Evolutionary conservation across 1,139 yeast genomes (phyloP), one percentile per base, ranked within the genome.

Genomic region (Geotrichum citri-aurantii): DNA sequence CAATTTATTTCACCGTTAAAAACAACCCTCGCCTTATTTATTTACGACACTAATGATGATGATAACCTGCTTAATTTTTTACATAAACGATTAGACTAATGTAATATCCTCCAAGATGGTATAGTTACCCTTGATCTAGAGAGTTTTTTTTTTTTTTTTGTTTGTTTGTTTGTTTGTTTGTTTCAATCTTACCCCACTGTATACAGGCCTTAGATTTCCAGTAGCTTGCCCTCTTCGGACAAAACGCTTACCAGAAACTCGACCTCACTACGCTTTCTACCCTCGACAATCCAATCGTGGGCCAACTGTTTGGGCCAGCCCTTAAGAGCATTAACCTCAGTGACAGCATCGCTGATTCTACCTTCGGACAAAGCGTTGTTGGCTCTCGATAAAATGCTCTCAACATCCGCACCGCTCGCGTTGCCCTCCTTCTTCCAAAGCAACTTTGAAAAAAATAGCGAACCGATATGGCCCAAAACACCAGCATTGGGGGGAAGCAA

Each of bases 401-500:
- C 98, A 62, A 92, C 83, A 69, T 93, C 97, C 5, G 47, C 54
- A 56, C 96, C 96, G 55, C 82, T 79, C 59, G 91, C 87, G 65
- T 75, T 73, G 52, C 91, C 92, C 52, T 75, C 71, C 71, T 85
- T 86, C 54, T 80, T 72, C 67, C 90, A 79, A 68, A 93, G 79
- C 61, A 92, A 80, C 68, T 82, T 82, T 54, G 96, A 87, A 70
- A 92, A 88, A 10, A 90, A 60, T 63, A 81, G 76, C 14, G 98
- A 92, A 10, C 95, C 81, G 56, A 91, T 73, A 73, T 93, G 97
- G 50, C 97, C 98, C 67, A 93, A 81, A 61, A 93, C 81, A 68
- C 99, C 99, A 37, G 99, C 96, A 71, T 92, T 88, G 66, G 95
- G 96, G 56, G 98, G 98, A 63, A 89, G 81, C 66, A 91, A 76